Base-by-base conservation (phyloP, 768 basidiomycete species). In the Agaricus sinodeliciosus region DNA sequence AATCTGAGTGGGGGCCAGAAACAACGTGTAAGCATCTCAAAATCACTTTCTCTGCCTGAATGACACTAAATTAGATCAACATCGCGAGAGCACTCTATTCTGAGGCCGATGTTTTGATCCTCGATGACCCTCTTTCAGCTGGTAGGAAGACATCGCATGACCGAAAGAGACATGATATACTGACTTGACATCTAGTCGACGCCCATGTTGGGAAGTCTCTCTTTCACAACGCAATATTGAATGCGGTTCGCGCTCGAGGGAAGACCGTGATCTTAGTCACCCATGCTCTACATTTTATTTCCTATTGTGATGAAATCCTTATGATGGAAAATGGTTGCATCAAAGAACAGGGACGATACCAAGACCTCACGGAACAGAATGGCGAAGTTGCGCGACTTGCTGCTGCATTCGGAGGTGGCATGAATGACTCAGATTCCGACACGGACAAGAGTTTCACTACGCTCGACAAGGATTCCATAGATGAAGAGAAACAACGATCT, bases 251-350 rank as follows among this genome's bases (percentile, higher is more conserved):
- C 8, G 58, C 63, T 48, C 57, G 56, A 16, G 78, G 76, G 43
- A 89, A 88, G 64, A 90, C 91, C 2, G 78, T 87, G 22, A 74
- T 94, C 44, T 79, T 94, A 54, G 90, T 93, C 34, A 94, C 92
- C 0, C 90, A 93, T 64, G 90, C 87, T 0, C 72, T 94, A 13
- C 90, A 94, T 67, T 85, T 93, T 70, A 73, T 94, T 11, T 83
- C 87, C 0, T 70, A 84, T 49, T 87, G 87, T 43, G 90, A 93
- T 67, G 85, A 87, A 61, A 85, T 94, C 59, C 81, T 84, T 65
- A 82, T 82, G 22, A 65, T 94, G 52, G 74, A 77, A 25, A 79
- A 87, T 54, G 91, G 92, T 9, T 72, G 68, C 28, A 79, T 94
- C 55, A 75, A 76, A 11, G 90, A 93, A 65, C 79, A 76, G 18